phyloP scores from a whole-genome alignment of 1,139 yeast species.

The Hyphopichia buzzinii region DNA sequence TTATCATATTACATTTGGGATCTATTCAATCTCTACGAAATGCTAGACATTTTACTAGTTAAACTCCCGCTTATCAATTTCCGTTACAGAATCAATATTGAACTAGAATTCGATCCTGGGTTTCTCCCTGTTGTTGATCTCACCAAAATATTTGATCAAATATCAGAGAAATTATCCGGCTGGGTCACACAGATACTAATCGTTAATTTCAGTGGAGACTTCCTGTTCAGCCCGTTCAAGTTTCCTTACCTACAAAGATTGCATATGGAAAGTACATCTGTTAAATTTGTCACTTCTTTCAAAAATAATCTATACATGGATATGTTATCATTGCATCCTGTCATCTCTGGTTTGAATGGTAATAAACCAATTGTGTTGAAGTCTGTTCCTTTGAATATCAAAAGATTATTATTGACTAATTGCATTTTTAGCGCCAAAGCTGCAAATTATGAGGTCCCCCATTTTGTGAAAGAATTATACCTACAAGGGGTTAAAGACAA shows the following conservation, averaged over 20 bases:
- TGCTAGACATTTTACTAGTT: constrained; percentile 7
- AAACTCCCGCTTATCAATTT: constrained; percentile 4
- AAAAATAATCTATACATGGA: constrained; percentile 5
- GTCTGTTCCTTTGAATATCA: constrained; percentile 14
- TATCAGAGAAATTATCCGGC: constrained; percentile 4
- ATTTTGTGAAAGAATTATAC: constrained; percentile 8
- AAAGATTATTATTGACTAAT: constrained; percentile 15
- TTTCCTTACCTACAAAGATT: constrained; percentile 13
- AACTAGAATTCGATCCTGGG: constrained; percentile 22
- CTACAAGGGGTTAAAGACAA: constrained; percentile 15
- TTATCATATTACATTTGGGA: constrained; percentile 22
- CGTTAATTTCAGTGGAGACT: constrained; percentile 13
- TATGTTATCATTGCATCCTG: constrained; percentile 13
- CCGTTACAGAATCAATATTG: constrained; percentile 15
- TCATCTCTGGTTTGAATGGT: constrained; percentile 14
- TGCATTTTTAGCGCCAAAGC: constrained; percentile 11
- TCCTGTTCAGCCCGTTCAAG: constrained; percentile 11
- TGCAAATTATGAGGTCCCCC: constrained; percentile 11
- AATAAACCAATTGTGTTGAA: constrained; percentile 11
- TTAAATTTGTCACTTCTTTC: constrained; percentile 10
- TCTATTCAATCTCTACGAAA: constrained; percentile 15
- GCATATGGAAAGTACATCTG: constrained; percentile 19
- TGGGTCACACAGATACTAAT: constrained; percentile 8
- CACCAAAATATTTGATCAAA: constrained; percentile 8
- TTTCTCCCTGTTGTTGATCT: constrained; percentile 14